Evolutionary conservation across 306 rosid species (phyloP).

Genomic region (Acacia crassicarpa): DNA sequence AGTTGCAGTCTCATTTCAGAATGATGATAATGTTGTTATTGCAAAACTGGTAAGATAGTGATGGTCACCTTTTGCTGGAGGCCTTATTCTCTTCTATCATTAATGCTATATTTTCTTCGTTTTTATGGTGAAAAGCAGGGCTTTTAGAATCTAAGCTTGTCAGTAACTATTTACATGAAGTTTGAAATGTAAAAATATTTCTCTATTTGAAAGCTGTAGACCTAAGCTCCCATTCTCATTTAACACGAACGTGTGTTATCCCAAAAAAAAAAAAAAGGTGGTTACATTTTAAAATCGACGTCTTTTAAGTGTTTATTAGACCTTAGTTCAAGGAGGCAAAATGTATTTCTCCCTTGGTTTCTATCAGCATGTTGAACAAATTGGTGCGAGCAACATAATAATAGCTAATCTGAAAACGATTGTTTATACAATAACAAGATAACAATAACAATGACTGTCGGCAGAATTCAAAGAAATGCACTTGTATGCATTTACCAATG

Average conservation of each 20-base stretch:
- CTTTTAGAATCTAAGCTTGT: background rate
- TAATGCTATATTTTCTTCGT: background rate
- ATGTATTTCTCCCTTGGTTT: background rate
- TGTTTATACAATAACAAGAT: conserved; percentile 5
- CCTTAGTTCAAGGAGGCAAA: background rate
- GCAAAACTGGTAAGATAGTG: conserved; percentile 79
- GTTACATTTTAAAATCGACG: background rate
- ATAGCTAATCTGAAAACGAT: conserved; percentile 5
- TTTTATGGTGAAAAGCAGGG: background rate
- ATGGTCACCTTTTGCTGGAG: conserved; percentile 3
- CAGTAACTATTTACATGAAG: no score
- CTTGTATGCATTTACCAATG: background rate
- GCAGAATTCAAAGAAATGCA: background rate
- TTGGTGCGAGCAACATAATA: background rate
- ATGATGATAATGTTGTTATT: conserved; percentile 63
- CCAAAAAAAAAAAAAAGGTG: background rate
- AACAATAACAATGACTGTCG: background rate
- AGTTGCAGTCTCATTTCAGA: conserved; percentile 74
- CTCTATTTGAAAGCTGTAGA: no score
- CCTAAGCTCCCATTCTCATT: background rate
- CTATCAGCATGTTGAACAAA: background rate
- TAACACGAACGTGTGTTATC: background rate
- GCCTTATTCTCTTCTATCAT: background rate
- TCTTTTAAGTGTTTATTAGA: background rate
- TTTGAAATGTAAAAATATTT: background rate